Base-by-base conservation (phyloP, 306 rosid species). In the Prunus dulcis region DNA sequence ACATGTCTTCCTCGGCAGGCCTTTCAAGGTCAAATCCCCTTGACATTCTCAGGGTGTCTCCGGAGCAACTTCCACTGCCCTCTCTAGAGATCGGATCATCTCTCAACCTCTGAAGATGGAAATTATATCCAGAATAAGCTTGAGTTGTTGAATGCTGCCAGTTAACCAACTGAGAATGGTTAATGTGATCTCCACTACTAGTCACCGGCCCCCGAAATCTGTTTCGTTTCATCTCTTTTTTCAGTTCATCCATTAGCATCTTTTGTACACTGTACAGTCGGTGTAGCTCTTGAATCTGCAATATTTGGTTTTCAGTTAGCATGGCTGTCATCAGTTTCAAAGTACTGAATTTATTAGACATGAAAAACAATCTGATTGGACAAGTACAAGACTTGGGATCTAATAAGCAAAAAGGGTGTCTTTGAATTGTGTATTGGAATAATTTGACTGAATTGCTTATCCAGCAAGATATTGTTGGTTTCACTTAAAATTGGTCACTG, bases 271-370 rank as follows among this genome's bases (percentile, higher is more conserved):
- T 86, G 75, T 92, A 91, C 67, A 92, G 82, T 71, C 96, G 73
- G 80, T 95, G 99, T 46, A 95, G 97, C 73, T 95, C 99, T 69
- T 82, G 72, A 50, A 89, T 94, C 99, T 95, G 85, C 78, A 88
- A 81, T 34, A 64, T 69, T 74, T 71, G 50, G 50, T 45, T 68
- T 73, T 74, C 9, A 7, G 52, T 52, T 52, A 51, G 34, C 63
- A 30, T 12, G 51, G 28, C 56, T 77, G 6, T 77, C 74, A 67
- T n/a, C 30, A 43, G 10, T 30, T 55, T 25, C 68, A 60, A 53
- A 7, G 34, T 66, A 41, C 19, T 18, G 22, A 64, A 50, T 27
- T n/a, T 5, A 19, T 65, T 15, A 20, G 55, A 67, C 58, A 38
- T 6, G 43, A 51, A 66, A 38, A 12, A 41, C 71, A 75, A 66